Evolutionary conservation across 1,284 basidiomycete species (phyloP).

Genomic region (Irpex sp.): DNA sequence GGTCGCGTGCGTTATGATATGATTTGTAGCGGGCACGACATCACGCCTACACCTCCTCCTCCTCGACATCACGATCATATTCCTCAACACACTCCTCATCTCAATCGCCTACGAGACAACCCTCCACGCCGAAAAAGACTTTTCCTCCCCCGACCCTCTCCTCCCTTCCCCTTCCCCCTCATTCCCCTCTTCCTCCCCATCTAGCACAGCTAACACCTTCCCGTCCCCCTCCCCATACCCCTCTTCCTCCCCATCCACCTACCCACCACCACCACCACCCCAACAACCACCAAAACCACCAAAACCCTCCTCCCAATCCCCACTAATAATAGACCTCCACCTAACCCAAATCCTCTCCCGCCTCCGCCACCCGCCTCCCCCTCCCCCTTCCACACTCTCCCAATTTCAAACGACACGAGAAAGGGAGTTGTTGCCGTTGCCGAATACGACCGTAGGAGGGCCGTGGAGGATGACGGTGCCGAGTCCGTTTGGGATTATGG

Average conservation of each 20-base stretch:
- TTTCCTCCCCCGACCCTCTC: slow-evolving; percentile 29
- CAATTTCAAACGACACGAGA: no score
- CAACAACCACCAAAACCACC: no score
- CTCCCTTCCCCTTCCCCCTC: slow-evolving; percentile 17
- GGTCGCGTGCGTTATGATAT: not conserved
- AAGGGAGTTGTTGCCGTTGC: not conserved
- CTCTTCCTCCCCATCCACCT: no score
- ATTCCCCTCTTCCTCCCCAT: slow-evolving; percentile 17
- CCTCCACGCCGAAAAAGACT: slow-evolving; percentile 27
- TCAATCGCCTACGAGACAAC: slow-evolving; percentile 62
- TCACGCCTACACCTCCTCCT: slow-evolving; percentile 56
- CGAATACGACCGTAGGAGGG: not conserved
- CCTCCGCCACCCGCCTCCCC: slow-evolving; percentile 46
- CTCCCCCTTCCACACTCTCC: slow-evolving; percentile 14
- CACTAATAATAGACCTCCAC: slow-evolving; percentile 58
- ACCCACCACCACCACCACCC: slow-evolving; percentile 8
- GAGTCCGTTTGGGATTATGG: not conserved
- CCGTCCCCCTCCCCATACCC: no score
- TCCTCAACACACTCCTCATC: slow-evolving; percentile 56
- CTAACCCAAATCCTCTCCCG: slow-evolving; percentile 45
- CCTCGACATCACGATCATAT: slow-evolving; percentile 61
- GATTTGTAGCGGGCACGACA: slow-evolving; percentile 46
- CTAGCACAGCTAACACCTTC: not conserved
- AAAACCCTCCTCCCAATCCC: slow-evolving; percentile 22
- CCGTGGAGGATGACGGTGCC: not conserved